Percentiles rank a stretch among this genome's conserved stretches.
Evolutionary conservation across 306 rosid species (phyloP).

Genomic region (Styphnolobium japonicum): DNA sequence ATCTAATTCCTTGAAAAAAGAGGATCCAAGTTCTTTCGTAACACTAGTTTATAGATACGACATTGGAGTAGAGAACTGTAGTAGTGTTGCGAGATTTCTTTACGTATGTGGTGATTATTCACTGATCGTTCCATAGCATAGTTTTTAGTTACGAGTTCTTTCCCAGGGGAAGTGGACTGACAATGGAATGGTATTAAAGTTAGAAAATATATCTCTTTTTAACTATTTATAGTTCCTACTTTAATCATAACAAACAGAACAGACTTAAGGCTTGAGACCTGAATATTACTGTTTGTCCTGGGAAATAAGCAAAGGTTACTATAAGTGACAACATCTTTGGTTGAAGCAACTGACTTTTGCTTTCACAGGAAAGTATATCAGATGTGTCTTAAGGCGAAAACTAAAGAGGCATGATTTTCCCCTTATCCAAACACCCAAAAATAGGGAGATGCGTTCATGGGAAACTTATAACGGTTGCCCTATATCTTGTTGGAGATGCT

Average conservation of each 20-base stretch:
- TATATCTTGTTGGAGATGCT: neutral
- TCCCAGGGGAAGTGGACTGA: neutral
- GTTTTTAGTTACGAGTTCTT: neutral
- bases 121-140: neutral
- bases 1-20: neutral
- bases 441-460: neutral
- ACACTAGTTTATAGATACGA: neutral
- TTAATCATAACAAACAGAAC: neutral
- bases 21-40: neutral
- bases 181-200: neutral
- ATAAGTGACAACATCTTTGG: neutral
- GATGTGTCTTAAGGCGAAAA: slow-evolving; percentile 9
- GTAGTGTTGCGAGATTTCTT: neutral
- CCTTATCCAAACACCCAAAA: neutral
- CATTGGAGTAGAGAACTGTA: neutral
- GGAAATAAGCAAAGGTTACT: slow-evolving; percentile 18
- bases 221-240: neutral
- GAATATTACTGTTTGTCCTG: neutral
- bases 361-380: neutral
- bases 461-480: neutral
- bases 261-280: neutral
- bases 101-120: neutral
- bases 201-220: neutral
- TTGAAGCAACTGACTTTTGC: slow-evolving; percentile 12
- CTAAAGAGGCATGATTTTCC: neutral